A percentile compares a stretch with the other conserved stretches of the same genome.
Evolutionary conservation across 2,329 filamentous ascomycete species (phyloP).

Genomic region (Fonsecaea pedrosoi): DNA sequence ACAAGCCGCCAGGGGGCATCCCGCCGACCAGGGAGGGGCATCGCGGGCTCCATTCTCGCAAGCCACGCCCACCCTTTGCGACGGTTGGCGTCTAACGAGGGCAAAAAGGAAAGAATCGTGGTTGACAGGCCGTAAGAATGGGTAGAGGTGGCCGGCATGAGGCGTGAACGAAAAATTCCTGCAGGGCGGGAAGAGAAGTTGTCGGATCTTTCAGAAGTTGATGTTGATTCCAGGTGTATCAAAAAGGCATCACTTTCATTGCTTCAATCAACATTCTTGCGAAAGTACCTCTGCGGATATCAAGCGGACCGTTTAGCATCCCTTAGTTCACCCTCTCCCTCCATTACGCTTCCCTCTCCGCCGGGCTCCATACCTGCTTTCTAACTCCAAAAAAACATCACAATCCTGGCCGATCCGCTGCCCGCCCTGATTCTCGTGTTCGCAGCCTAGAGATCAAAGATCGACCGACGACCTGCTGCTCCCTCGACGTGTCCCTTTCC

Average conservation of each 20-base stretch:
- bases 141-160: slow-evolving; percentile 15
- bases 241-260: neutral
- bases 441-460: slow-evolving; percentile 15
- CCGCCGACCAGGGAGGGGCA: slow-evolving; percentile 16
- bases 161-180: slow-evolving; percentile 15
- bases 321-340: slow-evolving; percentile 1
- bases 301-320: slow-evolving; percentile 23
- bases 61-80: slow-evolving; percentile 22
- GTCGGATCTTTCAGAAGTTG: neutral
- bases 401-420: slow-evolving; percentile 28
- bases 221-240: neutral
- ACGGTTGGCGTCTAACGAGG: slow-evolving; percentile 19
- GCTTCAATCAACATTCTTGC: neutral
- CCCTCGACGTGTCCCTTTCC: slow-evolving; percentile 4
- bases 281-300: slow-evolving; percentile 25
- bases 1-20: slow-evolving; percentile 21
- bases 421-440: slow-evolving; percentile 24
- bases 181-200: neutral
- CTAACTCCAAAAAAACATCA: slow-evolving; percentile 23
- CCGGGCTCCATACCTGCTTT: slow-evolving; percentile 15
- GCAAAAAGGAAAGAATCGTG: slow-evolving; percentile 15
- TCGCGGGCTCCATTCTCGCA: slow-evolving; percentile 16
- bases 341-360: slow-evolving; percentile 12
- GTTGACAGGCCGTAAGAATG: slow-evolving; percentile 24
- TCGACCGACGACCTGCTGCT: neutral